Evolutionary conservation across 495 filamentous ascomycete species (phyloP).

Genomic region (Penicillium taxi): DNA sequence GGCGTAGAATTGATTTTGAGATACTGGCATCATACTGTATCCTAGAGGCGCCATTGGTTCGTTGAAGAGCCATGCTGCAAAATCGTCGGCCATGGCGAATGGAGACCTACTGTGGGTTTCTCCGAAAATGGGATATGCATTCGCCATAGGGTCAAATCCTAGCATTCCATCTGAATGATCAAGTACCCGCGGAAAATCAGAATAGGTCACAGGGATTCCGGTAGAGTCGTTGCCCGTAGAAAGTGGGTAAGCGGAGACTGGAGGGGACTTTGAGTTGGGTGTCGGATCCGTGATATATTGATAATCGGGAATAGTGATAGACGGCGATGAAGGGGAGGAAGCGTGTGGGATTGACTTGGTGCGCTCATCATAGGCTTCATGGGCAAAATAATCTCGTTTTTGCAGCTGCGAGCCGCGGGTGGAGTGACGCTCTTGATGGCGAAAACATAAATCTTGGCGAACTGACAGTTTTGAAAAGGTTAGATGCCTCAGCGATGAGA

Average conservation of each 20-base stretch:
- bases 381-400: slow-evolving; percentile 62
- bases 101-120: slow-evolving; percentile 80
- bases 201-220: slow-evolving; percentile 18
- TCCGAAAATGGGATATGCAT: slow-evolving; percentile 73
- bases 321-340: slow-evolving; percentile 16
- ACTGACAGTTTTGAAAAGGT: no score
- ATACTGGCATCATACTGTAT: slow-evolving; percentile 32
- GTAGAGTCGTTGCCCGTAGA: slow-evolving; percentile 21
- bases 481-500: no score
- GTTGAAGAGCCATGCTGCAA: slow-evolving; percentile 85
- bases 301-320: slow-evolving; percentile 17
- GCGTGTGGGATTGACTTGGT: slow-evolving; percentile 12
- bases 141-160: slow-evolving; percentile 57
- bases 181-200: slow-evolving; percentile 17
- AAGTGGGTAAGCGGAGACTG: slow-evolving; percentile 20
- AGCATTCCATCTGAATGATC: slow-evolving; percentile 15
- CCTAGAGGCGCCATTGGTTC: slow-evolving; percentile 40
- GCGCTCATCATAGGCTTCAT: slow-evolving; percentile 17
- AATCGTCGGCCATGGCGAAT: slow-evolving; percentile 83
- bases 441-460: slow-evolving; percentile 84
- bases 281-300: slow-evolving; percentile 12
- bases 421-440: slow-evolving; percentile 93
- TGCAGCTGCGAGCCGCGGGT: slow-evolving; percentile 90
- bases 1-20: slow-evolving; percentile 33
- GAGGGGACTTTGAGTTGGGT: slow-evolving; percentile 10